Evolutionary conservation across 345 rosid species (phyloP), one percentile per base, ranked within the genome.

Genomic region (Arabis hirsuta): DNA sequence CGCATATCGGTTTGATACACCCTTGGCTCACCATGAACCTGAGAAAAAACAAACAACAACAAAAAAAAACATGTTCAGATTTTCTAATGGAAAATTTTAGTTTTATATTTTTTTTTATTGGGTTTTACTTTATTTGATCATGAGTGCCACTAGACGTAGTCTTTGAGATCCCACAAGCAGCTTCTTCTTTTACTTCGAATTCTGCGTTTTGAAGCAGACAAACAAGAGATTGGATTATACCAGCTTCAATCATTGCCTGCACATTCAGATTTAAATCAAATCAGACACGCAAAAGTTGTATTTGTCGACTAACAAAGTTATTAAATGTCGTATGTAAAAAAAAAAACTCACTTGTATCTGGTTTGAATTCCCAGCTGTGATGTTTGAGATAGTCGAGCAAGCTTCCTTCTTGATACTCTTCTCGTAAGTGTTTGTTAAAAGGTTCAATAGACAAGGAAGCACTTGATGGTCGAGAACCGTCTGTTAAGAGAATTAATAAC

Each of bases 401-500:
- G 97, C 91, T 86, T 87, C 91, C 83, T 91, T 88, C 85, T 84
- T 88, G 71, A 91, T 87, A 75, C 91, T 91, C 83, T 89, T 89
- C 81, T 89, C 87, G 72, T 83, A 82, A 56, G 73, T 79, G 48
- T 78, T 83, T 4, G 77, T 82, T 76, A 91, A 59, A 46, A 91
- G 78, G 75, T 84, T 79, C 67, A 82, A 59, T 42, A 91, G 88
- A 77, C 84, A 73, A 10, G 97, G 93, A 69, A 91, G 80, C 47
- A 88, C 89, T 78, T 79, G 85, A 78, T 82, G 78, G 75, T 77
- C 83, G 74, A 91, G 79, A 52, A 91, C 82, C 74, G 79, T 81
- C 97, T 91, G 73, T 69, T 69, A 46, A 9, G 6, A 55, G 7
- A 36, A 22, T 11, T n/a, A n/a, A n/a, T n/a, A n/a, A n/a, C 38